Evolutionary conservation across 1,139 yeast species (phyloP).

Genomic region (Sugiyamaella grinbergsii): DNA sequence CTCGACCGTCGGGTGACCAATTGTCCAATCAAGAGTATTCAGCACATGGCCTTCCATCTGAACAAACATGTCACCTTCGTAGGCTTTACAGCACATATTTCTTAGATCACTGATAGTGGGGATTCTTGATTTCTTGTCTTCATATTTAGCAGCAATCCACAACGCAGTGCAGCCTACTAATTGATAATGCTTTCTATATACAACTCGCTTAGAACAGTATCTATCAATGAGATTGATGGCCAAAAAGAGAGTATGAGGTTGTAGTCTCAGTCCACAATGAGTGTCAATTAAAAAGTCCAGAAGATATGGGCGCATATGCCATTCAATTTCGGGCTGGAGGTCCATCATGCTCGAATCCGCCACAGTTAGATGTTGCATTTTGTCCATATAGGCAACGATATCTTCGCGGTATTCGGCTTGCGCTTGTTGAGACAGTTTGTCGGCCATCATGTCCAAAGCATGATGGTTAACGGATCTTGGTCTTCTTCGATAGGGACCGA

Average conservation of each 20-base stretch:
- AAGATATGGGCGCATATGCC: constrained; percentile 91
- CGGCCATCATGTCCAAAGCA: constrained; percentile 11
- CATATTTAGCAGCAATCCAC: constrained; percentile 95
- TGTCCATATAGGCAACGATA: constrained; percentile 40
- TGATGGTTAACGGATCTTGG: constrained; percentile 10
- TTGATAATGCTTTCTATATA: constrained; percentile 89
- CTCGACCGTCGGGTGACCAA: constrained; percentile 58
- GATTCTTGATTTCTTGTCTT: constrained; percentile 84
- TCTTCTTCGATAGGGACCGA: constrained; percentile 13
- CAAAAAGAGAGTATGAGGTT: constrained; percentile 79
- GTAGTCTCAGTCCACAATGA: constrained; percentile 75
- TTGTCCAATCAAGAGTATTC: constrained; percentile 82
- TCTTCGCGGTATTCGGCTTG: constrained; percentile 44
- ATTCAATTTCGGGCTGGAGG: constrained; percentile 87
- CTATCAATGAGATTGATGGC: constrained; percentile 84
- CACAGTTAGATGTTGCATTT: constrained; percentile 38
- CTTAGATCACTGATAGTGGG: constrained; percentile 79
- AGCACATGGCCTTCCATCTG: constrained; percentile 96
- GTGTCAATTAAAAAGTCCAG: constrained; percentile 81
- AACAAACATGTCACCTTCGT: constrained; percentile 87
- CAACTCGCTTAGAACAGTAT: constrained; percentile 89
- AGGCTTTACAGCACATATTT: constrained; percentile 82
- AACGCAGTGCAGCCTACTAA: constrained; percentile 90
- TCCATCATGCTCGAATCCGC: constrained; percentile 67
- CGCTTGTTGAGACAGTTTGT: constrained; percentile 27